These are phyloP conservation scores for Aphanomyces invadans DNA, from an alignment of 352 stramenopile species.

Conservation along the genomic window DNA sequence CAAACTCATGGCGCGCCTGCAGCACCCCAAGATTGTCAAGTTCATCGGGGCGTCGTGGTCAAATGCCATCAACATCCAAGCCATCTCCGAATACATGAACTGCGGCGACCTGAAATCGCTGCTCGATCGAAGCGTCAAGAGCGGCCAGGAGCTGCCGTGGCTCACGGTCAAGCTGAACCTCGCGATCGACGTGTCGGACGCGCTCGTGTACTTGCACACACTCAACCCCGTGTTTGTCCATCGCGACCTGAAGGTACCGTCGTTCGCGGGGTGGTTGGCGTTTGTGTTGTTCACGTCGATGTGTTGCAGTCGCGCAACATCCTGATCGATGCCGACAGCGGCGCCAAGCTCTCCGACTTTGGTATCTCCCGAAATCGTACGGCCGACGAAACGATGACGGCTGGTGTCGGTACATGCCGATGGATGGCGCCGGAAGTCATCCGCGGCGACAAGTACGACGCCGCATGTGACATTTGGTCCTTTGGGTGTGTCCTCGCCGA, in stretches of 20 bases:
- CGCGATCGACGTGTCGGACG: slow-evolving; percentile 59
- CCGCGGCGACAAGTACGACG: slow-evolving; percentile 37
- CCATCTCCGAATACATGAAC: slow-evolving; percentile 62
- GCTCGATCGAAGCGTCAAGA: slow-evolving; percentile 32
- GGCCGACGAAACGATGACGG: slow-evolving; percentile 57
- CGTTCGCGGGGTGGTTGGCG: no score
- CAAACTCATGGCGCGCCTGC: slow-evolving; percentile 52
- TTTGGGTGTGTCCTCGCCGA: slow-evolving; percentile 44
- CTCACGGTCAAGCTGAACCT: slow-evolving; percentile 61
- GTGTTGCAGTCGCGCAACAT: slow-evolving; percentile 42
- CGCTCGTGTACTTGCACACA: slow-evolving; percentile 65
- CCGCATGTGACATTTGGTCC: slow-evolving; percentile 47
- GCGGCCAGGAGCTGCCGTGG: slow-evolving; percentile 41
- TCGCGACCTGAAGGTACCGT: slow-evolving; percentile 41
- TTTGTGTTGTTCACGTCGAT: background rate
- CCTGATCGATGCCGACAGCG: slow-evolving; percentile 47
- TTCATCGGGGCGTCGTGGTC: slow-evolving; percentile 68
- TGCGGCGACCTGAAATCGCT: slow-evolving; percentile 52
- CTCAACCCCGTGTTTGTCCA: slow-evolving; percentile 57
- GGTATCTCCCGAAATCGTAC: slow-evolving; percentile 54
- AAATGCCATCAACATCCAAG: slow-evolving; percentile 52
- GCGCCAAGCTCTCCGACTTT: slow-evolving; percentile 64
- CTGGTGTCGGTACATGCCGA: slow-evolving; percentile 41
- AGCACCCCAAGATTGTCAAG: slow-evolving; percentile 62
- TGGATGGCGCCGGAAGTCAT: slow-evolving; percentile 52